Evolutionary conservation across 176 grass and related monocot genomes (phyloP).

Genomic region (Melocanna baccifera): DNA sequence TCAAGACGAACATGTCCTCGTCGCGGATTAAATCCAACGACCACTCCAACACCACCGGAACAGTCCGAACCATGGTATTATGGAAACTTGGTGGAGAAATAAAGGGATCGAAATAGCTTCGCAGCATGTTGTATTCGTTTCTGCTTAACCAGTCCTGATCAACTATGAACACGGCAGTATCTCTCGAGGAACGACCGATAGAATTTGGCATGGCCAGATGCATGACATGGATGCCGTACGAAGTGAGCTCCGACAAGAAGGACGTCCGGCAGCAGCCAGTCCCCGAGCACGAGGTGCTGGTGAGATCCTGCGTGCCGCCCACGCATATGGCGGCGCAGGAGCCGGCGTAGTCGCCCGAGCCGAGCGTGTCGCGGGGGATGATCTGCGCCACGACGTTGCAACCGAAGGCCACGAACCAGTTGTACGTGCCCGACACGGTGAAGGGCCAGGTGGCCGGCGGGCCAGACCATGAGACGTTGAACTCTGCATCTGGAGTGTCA

Average conservation of each 20-base stretch:
- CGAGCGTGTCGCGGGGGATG: too few relatives aligned
- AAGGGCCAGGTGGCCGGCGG: too few relatives aligned
- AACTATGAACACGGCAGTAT: slow-evolving; percentile 13
- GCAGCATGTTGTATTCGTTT: neutral
- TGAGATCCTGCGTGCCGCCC: too few relatives aligned
- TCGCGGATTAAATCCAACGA: slow-evolving; percentile 8
- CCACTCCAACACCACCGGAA: slow-evolving; percentile 34
- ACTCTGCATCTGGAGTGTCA: too few relatives aligned
- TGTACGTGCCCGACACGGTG: too few relatives aligned
- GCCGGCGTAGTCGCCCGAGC: neutral
- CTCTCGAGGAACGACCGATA: neutral
- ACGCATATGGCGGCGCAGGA: neutral
- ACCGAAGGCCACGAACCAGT: too few relatives aligned
- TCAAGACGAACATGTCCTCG: neutral
- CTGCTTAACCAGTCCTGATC: slow-evolving; percentile 35
- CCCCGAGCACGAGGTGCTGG: neutral
- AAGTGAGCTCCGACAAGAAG: neutral
- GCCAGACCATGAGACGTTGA: too few relatives aligned
- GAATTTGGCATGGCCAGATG: neutral
- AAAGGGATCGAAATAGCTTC: too few relatives aligned
- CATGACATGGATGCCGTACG: neutral
- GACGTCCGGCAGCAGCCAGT: neutral
- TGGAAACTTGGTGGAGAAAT: neutral
- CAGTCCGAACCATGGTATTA: neutral
- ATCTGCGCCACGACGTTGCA: too few relatives aligned